Conservation (phyloP, 306 rosid genomes). For the Medicago lupulina region DNA sequence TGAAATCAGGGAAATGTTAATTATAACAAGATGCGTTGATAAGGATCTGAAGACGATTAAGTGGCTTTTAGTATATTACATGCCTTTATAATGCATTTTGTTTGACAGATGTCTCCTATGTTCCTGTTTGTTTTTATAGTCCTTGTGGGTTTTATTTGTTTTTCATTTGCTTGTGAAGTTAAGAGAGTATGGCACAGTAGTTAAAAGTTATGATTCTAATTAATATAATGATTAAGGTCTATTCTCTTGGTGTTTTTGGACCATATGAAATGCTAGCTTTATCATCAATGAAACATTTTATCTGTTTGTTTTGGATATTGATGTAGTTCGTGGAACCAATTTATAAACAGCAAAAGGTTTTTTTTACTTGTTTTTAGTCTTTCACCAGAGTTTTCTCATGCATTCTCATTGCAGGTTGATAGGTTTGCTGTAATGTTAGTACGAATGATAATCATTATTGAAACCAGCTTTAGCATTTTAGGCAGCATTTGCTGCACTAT, state of each 20-base stretch:
- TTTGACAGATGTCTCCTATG: background rate
- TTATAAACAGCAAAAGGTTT: background rate
- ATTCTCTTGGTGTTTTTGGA: background rate
- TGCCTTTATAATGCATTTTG: background rate
- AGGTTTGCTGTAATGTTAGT: constrained; percentile 3
- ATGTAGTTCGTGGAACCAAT: background rate
- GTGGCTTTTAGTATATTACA: background rate
- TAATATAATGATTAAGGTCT: background rate
- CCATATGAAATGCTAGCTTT: constrained; percentile 37
- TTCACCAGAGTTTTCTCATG: background rate
- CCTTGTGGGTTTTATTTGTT: background rate
- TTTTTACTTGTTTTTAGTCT: background rate
- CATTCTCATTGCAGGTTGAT: constrained; percentile 23
- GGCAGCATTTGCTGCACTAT: constrained; percentile 2
- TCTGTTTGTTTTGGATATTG: constrained; percentile 26
- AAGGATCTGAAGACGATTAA: constrained; percentile 1
- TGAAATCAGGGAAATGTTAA: constrained; percentile 8
- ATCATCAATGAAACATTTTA: background rate
- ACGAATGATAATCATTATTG: constrained; percentile 3
- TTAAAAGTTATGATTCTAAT: background rate
- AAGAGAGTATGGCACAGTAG: background rate
- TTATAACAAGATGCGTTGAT: background rate
- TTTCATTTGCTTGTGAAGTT: constrained; percentile 5
- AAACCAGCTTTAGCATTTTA: constrained; percentile 15
- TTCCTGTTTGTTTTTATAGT: background rate